Evolutionary conservation across 768 basidiomycete genomes (phyloP).

Genomic region (Suillus variegatus): DNA sequence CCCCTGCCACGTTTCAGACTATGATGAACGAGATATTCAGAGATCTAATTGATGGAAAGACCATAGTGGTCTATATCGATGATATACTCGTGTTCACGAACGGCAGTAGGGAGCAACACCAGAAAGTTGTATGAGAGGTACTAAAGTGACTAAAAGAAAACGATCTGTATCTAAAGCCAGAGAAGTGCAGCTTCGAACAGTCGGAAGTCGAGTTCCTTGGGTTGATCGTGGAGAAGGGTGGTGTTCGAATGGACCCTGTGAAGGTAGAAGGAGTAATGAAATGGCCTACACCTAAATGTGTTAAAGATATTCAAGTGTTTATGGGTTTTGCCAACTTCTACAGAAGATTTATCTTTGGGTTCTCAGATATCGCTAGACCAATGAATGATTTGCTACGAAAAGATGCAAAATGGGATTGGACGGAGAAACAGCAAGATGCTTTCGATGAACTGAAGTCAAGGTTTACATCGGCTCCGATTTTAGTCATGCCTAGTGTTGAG

Average conservation of each 20-base stretch:
- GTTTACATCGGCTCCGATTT: slow-evolving; percentile 29
- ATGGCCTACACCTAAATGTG: slow-evolving; percentile 27
- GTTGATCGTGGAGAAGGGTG: slow-evolving; percentile 22
- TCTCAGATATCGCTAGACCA: slow-evolving; percentile 23
- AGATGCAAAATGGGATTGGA: slow-evolving; percentile 27
- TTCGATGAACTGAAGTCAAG: slow-evolving; percentile 34
- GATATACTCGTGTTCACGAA: slow-evolving; percentile 40
- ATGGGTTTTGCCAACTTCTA: slow-evolving; percentile 35
- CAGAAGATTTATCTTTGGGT: slow-evolving; percentile 30
- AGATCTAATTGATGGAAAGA: slow-evolving; percentile 29
- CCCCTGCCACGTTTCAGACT: slow-evolving; percentile 37
- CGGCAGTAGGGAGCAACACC: slow-evolving; percentile 16
- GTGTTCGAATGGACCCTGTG: slow-evolving; percentile 31
- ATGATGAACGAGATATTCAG: slow-evolving; percentile 35
- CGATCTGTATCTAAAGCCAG: slow-evolving; percentile 36
- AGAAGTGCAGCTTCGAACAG: slow-evolving; percentile 38
- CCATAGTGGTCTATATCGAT: slow-evolving; percentile 47
- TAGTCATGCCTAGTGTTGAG: slow-evolving; percentile 6
- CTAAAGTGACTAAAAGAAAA: slow-evolving; percentile 29
- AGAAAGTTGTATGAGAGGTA: slow-evolving; percentile 19
- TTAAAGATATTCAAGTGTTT: slow-evolving; percentile 26
- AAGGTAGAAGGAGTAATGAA: slow-evolving; percentile 33
- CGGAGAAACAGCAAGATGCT: slow-evolving; percentile 13
- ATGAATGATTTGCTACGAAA: slow-evolving; percentile 32
- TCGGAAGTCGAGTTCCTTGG: slow-evolving; percentile 33